Evolutionary conservation across 768 basidiomycete species (phyloP).

Genomic region (Cytidiella melzeri): DNA sequence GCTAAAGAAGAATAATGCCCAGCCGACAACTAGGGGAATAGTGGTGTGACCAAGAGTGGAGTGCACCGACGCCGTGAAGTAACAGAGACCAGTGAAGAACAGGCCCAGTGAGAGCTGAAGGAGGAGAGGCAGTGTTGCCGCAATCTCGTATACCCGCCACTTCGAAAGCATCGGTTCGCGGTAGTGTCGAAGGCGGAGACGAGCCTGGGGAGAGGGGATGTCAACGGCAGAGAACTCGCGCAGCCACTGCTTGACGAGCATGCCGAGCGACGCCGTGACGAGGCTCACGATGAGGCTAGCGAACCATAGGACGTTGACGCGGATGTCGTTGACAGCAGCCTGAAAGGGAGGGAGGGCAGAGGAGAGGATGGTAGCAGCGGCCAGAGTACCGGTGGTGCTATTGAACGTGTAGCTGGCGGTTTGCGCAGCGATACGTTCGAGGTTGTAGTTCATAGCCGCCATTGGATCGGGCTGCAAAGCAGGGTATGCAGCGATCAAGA

Average conservation of each 20-base stretch:
- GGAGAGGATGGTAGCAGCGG: background rate
- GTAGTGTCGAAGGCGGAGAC: background rate
- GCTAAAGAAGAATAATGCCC: background rate
- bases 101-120: slow-evolving; percentile 1
- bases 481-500: background rate
- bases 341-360: background rate
- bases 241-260: too few relatives aligned
- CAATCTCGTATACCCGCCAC: slow-evolving; percentile 4
- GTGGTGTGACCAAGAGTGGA: background rate
- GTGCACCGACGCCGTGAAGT: background rate
- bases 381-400: background rate
- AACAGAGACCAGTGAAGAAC: slow-evolving; percentile 4
- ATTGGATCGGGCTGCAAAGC: background rate
- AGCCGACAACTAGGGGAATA: background rate
- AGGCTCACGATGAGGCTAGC: slow-evolving; percentile 6
- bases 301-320: too few relatives aligned
- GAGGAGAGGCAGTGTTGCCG: slow-evolving; percentile 2
- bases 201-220: background rate
- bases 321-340: slow-evolving; percentile 1
- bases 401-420: background rate
- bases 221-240: background rate
- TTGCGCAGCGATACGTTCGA: background rate
- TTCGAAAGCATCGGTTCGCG: background rate
- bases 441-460: background rate
- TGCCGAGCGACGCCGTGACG: slow-evolving; percentile 2